Evolutionary conservation across 2,329 filamentous ascomycete genomes (phyloP), one percentile per base, ranked within the genome.

Genomic region (Calonectria crousiana): DNA sequence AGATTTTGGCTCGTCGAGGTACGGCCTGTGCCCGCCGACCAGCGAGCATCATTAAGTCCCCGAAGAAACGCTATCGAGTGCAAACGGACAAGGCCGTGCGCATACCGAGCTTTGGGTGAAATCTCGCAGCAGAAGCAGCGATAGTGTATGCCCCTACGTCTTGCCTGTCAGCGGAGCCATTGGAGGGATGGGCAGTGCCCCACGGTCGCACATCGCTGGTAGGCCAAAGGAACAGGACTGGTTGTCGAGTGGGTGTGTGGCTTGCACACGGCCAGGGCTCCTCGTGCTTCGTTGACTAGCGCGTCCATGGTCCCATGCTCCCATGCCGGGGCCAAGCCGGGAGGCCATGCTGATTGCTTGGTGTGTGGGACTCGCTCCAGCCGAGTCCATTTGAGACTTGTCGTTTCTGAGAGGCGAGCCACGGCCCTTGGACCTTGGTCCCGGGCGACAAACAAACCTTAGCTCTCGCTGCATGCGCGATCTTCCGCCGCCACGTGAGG

Each of bases 401-500:
- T 72, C 69, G 69, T 72, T 72, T 72, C 51, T 62, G 34, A 65
- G 36, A 64, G 71, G 32, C 66, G 56, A 66, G 56, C 64, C 65
- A 65, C 34, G 47, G 65, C 13, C 67, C 44, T n/a, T 65, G 30
- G 58, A 60, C 23, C 70, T 56, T 52, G 72, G 66, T 26, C 71
- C 71, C 38, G 38, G 75, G 73, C 67, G 67, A 75, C 73, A 79
- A 77, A 77, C 67, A 79, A 69, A 71, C 78, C 77, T 74, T 73
- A 62, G 71, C 69, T 68, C 75, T 75, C 67, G 79, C 75, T 78
- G 76, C 79, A 83, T 81, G 81, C 80, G 81, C 81, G 81, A 83
- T 83, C 81, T 82, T 83, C 81, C 81, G 80, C 76, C 81, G 79
- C 81, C 81, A 83, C 81, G 81, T 83, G 81, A 83, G 79, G 74